Base-by-base conservation (phyloP, 495 filamentous ascomycete genomes). In the Sphaerosporella brunnea region DNA sequence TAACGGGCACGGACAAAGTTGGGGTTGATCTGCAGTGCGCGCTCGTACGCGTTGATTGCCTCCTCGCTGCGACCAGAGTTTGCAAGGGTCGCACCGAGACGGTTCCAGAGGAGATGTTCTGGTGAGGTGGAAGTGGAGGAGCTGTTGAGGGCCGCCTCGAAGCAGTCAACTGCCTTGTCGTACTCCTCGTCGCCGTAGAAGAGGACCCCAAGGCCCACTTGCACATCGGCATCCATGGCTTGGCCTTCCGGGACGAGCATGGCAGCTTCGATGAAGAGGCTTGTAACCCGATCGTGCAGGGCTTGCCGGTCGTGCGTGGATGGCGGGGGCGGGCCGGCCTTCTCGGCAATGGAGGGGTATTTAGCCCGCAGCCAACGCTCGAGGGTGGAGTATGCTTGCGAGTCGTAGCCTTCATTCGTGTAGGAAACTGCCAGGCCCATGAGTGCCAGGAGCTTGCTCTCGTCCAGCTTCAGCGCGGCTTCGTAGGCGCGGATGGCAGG, bases 131-230 rank as follows among this genome's bases (percentile, higher is more conserved):
- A 59, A 41, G 56, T 59, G 9, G 51, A 54, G 21, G 55, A 51
- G 15, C 51, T 55, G 37, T 59, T 60, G 19, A 99, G 71, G 2
- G 90, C 92, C 1, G 88, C 74, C 21, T 77, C 78, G 73, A 99
- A 99, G 67, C 92, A 99, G 69, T 99, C 90, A 39, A 96, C 92
- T 0, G 90, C 92, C 64, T 99, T 99, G 55, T 86, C 84, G 70
- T 93, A 95, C 61, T 96, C 85, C 60, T 96, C 90, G 4, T 79
- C 84, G 44, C 87, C 88, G 69, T 99, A 99, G 73, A 96, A 95
- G 26, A 99, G 78, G 16, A 96, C 92, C 30, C 92, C 90, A 1
- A 99, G 73, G 0, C 90, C 90, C 51, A 99, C 90, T 67, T 96
- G 92, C 2, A 99, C 90, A 56, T 99, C 90, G 0, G 88, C 86